Percentiles rank a stretch among this genome's conserved stretches.
Evolutionary conservation across 495 filamentous ascomycete species (phyloP).

Genomic region (Daldinia caldariorum): DNA sequence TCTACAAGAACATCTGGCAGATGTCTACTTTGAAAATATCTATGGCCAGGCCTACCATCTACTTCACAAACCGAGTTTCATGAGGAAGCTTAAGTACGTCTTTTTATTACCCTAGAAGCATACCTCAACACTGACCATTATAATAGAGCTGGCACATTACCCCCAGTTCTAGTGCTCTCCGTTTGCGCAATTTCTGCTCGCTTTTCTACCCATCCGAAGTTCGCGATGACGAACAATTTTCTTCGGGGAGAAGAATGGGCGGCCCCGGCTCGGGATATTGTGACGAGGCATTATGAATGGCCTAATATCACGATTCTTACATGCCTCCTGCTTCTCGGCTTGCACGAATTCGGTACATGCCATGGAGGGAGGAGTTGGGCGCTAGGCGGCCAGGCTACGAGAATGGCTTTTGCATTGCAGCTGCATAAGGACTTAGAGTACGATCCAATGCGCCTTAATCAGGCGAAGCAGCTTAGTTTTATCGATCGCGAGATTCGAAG

Average conservation of each 20-base stretch:
- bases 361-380: slow-evolving; percentile 97
- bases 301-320: slow-evolving; percentile 96
- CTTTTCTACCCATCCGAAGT: slow-evolving; percentile 93
- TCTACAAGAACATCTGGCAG: slow-evolving; percentile 91
- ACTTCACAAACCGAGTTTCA: slow-evolving; percentile 97
- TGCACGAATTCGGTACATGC: slow-evolving; percentile 97
- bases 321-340: slow-evolving; percentile 83
- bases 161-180: slow-evolving; percentile 88
- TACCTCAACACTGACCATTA: slow-evolving; percentile 38
- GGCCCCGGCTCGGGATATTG: slow-evolving; percentile 81
- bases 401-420: slow-evolving; percentile 97
- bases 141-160: slow-evolving; percentile 63
- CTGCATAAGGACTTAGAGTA: slow-evolving; percentile 92
- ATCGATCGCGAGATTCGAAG: slow-evolving; percentile 93
- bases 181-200: slow-evolving; percentile 93
- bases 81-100: slow-evolving; percentile 78
- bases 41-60: slow-evolving; percentile 96
- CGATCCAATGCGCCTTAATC: slow-evolving; percentile 76
- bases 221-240: slow-evolving; percentile 85
- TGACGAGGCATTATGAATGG: slow-evolving; percentile 86
- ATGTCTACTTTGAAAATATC: slow-evolving; percentile 94
- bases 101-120: slow-evolving; percentile 15
- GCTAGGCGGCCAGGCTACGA: slow-evolving; percentile 89
- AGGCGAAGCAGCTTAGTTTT: slow-evolving; percentile 78
- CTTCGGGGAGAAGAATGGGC: slow-evolving; percentile 93